These are phyloP conservation scores for Casuarina equisetifolia DNA, from an alignment of 306 rosid species.

Conservation along the genomic window DNA sequence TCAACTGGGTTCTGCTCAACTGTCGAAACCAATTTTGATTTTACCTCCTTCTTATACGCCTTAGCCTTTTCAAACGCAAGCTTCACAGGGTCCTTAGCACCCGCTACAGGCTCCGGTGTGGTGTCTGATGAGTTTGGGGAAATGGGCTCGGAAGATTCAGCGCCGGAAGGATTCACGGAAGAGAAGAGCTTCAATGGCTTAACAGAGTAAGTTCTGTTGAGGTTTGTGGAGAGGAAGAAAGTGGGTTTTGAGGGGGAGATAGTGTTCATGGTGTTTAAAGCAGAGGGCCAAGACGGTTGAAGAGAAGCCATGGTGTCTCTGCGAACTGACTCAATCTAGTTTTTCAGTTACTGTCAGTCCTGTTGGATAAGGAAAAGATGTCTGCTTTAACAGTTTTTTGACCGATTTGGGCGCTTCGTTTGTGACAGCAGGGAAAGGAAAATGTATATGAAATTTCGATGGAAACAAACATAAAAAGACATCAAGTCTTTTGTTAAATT, in stretches of 20 bases:
- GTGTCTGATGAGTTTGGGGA: slow-evolving; percentile 32
- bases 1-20: slow-evolving; percentile 30
- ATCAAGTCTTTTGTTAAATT: no score
- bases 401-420: background rate
- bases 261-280: slow-evolving; percentile 27
- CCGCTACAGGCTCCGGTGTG: slow-evolving; percentile 24
- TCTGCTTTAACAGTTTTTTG: background rate
- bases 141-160: slow-evolving; percentile 40
- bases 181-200: slow-evolving; percentile 41
- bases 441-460: no score
- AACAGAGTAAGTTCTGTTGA: slow-evolving; percentile 15
- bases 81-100: slow-evolving; percentile 54
- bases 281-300: slow-evolving; percentile 49
- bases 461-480: no score
- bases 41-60: slow-evolving; percentile 44
- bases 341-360: background rate
- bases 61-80: slow-evolving; percentile 65
- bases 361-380: background rate
- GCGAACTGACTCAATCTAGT: background rate
- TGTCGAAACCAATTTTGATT: slow-evolving; percentile 28
- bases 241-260: slow-evolving; percentile 40
- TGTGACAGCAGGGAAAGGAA: no score
- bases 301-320: slow-evolving; percentile 47
- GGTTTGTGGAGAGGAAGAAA: slow-evolving; percentile 31
- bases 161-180: slow-evolving; percentile 34